phyloP scores from a whole-genome alignment of 164 flowering plant species.

The Vitis rupestris region DNA sequence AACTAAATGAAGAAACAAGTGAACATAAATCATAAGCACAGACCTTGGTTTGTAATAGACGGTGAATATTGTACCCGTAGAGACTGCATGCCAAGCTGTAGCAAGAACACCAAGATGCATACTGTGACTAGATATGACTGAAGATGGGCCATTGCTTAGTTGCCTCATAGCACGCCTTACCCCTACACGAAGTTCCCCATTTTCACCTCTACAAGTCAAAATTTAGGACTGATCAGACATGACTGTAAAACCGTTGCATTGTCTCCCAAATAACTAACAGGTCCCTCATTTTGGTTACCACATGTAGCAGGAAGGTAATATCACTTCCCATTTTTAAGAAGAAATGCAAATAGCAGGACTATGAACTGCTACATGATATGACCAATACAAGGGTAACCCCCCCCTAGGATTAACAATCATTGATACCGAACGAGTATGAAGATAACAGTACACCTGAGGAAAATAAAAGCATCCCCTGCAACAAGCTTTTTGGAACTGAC shows the following conservation, averaged over 20 bases:
- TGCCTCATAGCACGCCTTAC: slow-evolving; percentile 96
- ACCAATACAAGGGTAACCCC: too few relatives aligned
- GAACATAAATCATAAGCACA: not conserved
- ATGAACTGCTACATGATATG: too few relatives aligned
- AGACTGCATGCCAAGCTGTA: slow-evolving; percentile 91
- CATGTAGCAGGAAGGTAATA: too few relatives aligned
- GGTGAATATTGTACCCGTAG: slow-evolving; percentile 60
- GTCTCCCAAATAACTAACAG: too few relatives aligned
- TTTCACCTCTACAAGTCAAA: slow-evolving; percentile 56
- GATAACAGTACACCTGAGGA: slow-evolving; percentile 59
- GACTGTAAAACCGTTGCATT: too few relatives aligned
- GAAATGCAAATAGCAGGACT: too few relatives aligned
- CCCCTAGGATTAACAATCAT: too few relatives aligned
- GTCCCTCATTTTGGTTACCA: too few relatives aligned
- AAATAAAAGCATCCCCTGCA: slow-evolving; percentile 98
- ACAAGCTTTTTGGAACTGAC: slow-evolving; percentile 97
- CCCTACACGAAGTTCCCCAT: slow-evolving; percentile 94
- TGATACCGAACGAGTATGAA: not conserved
- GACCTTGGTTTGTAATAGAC: slow-evolving; percentile 97
- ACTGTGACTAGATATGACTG: slow-evolving; percentile 74
- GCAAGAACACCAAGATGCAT: slow-evolving; percentile 92
- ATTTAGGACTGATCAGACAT: too few relatives aligned
- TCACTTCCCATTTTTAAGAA: too few relatives aligned
- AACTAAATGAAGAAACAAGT: not conserved
- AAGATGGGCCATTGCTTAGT: slow-evolving; percentile 82